Percentiles rank a stretch among this genome's conserved stretches.
Evolutionary conservation across 331 rosid genomes (phyloP).

Genomic region (Malus hybrid): DNA sequence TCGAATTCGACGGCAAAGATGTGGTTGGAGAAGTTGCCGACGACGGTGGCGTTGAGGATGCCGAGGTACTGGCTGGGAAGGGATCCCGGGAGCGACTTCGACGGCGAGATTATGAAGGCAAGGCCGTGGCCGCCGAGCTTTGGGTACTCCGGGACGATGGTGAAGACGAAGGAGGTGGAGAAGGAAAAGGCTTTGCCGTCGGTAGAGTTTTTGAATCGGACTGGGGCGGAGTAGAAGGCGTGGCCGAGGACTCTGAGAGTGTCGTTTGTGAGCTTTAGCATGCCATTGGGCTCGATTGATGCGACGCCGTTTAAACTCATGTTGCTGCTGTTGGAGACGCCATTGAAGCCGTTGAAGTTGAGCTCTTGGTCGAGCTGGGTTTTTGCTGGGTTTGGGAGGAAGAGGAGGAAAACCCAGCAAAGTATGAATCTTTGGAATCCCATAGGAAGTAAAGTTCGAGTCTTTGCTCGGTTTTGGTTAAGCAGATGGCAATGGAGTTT

Average conservation of each 20-base stretch:
- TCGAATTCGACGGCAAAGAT: conserved; percentile 66
- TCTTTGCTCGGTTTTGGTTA: too few species aligned
- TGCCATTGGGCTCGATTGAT: conserved; percentile 27
- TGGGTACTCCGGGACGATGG: conserved; percentile 39
- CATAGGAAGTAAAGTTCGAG: conserved; percentile 11
- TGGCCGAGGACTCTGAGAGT: conserved; percentile 46
- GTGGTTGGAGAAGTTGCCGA: conserved; percentile 52
- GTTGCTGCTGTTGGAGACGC: conserved; percentile 23
- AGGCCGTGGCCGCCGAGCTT: conserved; percentile 71
- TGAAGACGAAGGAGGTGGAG: conserved; percentile 49
- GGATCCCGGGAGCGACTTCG: conserved; percentile 25
- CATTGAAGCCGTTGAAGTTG: conserved; percentile 36
- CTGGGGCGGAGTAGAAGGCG: conserved; percentile 46
- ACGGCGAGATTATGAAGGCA: conserved; percentile 56
- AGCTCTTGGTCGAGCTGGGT: conserved; percentile 30
- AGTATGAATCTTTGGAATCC: conserved; percentile 14
- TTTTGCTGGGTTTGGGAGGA: conserved; percentile 12
- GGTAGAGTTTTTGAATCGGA: conserved; percentile 37
- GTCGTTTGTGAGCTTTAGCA: conserved; percentile 46
- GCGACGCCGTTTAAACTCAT: conserved; percentile 43
- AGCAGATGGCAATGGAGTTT: background rate
- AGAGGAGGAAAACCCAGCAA: conserved; percentile 14
- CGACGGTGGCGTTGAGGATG: conserved; percentile 42
- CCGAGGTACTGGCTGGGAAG: conserved; percentile 66
- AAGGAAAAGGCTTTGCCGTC: conserved; percentile 38